Base-by-base conservation (phyloP, 495 filamentous ascomycete genomes). In the Hypoxylon crocopeplum region DNA sequence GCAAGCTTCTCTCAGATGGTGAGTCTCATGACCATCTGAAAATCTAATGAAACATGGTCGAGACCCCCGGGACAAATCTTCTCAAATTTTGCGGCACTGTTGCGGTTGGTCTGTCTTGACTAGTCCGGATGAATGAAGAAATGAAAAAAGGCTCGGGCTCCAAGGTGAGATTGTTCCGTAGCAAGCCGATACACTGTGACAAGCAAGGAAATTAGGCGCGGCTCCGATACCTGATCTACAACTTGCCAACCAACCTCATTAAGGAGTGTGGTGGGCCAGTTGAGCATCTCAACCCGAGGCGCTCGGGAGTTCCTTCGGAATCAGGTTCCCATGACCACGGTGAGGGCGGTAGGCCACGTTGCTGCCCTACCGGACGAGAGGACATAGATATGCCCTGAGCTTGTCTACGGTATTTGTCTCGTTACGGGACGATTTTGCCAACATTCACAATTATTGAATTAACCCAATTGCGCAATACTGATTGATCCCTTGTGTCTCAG, bases 321-420 rank as follows among this genome's bases (percentile, higher is more conserved):
- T 51, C 46, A 38, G 49, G 61, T 42, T 47, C 50, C 45, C 50
- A 56, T 37, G 45, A 38, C 20, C 30, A 44, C 29, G 33, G 38
- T 12, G 19, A 46, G 21, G 33, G 42, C 5, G 32, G 39, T 56
- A 34, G 7, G 32, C 61, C 50, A 47, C 39, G 45, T 64, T 64
- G 61, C 22, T 55, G 55, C 55, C 61, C 46, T 64, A 64, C 55
- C 50, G 61, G 49, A 51, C 45, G 44, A 64, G 55, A 47, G 55
- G 55, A 59, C 25, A 49, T 39, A 32, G 29, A 21, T 50, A 8
- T 42, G 49, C 54, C 48, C 44, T 22, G n/a, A 45, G 24, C 32
- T 38, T 17, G 20, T 29, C 36, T 16, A 41, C 5, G 10, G 4
- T 36, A 6, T 16, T 5, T 19, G 49, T 11, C 45, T 42, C 32